phyloP scores from a whole-genome alignment of 106 monocot species.

The Triglochin maritima region DNA sequence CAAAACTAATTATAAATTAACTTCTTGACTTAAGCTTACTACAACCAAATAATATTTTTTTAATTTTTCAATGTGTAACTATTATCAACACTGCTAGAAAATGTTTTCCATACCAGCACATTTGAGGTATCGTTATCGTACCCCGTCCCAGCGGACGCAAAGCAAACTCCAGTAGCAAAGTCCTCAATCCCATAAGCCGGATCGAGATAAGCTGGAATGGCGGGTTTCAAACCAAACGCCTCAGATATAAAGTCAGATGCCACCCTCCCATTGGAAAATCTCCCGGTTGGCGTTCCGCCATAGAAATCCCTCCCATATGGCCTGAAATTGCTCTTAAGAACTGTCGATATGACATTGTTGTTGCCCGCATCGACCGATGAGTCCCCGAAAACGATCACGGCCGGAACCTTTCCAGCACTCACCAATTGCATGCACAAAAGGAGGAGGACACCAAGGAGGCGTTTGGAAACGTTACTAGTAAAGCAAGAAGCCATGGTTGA shows the following conservation, averaged over 20 bases:
- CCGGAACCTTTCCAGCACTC: constrained; percentile 1
- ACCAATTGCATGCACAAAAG: background rate
- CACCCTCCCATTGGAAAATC: constrained; percentile 21
- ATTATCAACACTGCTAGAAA: too few relatives aligned
- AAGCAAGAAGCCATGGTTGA: background rate
- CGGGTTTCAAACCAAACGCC: constrained; percentile 13
- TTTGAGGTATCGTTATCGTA: constrained; percentile 23
- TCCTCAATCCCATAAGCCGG: constrained; percentile 16
- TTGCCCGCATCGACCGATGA: constrained; percentile 25
- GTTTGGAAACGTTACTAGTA: too few relatives aligned
- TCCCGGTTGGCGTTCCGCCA: constrained; percentile 20
- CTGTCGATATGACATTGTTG: constrained; percentile 15
- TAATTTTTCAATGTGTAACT: too few relatives aligned
- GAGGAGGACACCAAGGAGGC: background rate
- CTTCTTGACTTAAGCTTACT: too few relatives aligned
- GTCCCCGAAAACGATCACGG: constrained; percentile 22
- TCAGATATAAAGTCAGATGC: constrained; percentile 25
- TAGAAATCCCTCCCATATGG: constrained; percentile 26
- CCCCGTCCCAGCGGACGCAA: constrained; percentile 24
- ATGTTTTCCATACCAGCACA: constrained; percentile 9
- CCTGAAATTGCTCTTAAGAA: constrained; percentile 25
- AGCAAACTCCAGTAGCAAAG: constrained; percentile 21
- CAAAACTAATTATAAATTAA: too few relatives aligned
- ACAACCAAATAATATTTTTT: too few relatives aligned
- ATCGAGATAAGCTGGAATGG: constrained; percentile 25